Conservation (phyloP, 129 eudicot species). For the Lonicera japonica region DNA sequence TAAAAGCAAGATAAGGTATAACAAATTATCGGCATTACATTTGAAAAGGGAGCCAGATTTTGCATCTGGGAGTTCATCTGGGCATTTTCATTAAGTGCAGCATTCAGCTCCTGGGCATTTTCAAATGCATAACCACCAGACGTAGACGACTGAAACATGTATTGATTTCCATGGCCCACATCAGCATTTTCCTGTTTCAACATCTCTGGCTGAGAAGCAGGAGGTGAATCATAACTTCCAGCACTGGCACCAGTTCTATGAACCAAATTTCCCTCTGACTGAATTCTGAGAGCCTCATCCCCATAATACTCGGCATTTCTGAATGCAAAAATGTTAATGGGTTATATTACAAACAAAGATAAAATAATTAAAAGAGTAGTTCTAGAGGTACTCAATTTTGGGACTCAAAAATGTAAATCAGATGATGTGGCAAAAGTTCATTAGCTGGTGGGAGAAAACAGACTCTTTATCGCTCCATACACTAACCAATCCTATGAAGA, state of each 20-base stretch:
- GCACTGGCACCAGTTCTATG: constrained; percentile 46
- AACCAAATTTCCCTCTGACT: constrained; percentile 45
- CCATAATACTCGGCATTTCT: constrained; percentile 71
- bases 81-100: constrained; percentile 46
- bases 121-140: constrained; percentile 63
- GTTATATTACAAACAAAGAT: background rate
- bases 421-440: background rate
- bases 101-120: constrained; percentile 49
- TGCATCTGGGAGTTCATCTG: constrained; percentile 71
- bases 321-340: constrained; percentile 12
- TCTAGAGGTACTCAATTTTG: background rate
- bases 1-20: background rate
- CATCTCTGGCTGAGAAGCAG: constrained; percentile 72
- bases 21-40: constrained; percentile 50
- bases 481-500: too few species aligned
- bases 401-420: background rate
- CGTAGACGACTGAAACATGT: constrained; percentile 55
- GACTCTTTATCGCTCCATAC: too few species aligned
- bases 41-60: constrained; percentile 59
- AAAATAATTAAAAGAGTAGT: background rate
- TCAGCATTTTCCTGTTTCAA: constrained; percentile 69
- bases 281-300: constrained; percentile 49
- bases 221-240: constrained; percentile 47
- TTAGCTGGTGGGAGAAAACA: background rate
- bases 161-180: constrained; percentile 51